These are phyloP conservation scores for Acmispon strigosus DNA, from an alignment of 306 rosid species.

Conservation along the genomic window DNA sequence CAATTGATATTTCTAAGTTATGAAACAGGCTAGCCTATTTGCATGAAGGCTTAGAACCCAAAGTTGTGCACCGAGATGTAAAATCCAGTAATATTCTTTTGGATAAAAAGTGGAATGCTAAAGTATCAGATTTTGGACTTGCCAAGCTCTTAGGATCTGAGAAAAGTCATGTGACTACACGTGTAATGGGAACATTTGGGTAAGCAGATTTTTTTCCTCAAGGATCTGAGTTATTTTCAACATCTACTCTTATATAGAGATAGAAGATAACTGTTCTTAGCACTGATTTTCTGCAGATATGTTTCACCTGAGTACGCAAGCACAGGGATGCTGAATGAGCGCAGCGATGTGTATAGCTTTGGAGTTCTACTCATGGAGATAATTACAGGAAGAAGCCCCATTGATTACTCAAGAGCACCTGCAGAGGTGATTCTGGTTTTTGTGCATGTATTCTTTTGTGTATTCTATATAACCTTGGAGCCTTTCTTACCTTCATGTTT, in stretches of 20 bases:
- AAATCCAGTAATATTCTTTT: slow-evolving; percentile 94
- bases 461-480: not conserved
- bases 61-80: slow-evolving; percentile 94
- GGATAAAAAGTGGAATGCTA: slow-evolving; percentile 84
- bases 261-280: not conserved
- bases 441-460: not conserved
- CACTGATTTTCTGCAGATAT: slow-evolving; percentile 45
- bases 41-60: slow-evolving; percentile 97
- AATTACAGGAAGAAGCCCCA: slow-evolving; percentile 91
- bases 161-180: slow-evolving; percentile 77
- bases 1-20: not conserved
- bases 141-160: slow-evolving; percentile 93
- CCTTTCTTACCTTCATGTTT: slow-evolving; percentile 5
- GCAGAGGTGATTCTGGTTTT: slow-evolving; percentile 61
- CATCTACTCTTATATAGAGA: not conserved
- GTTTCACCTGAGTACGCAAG: slow-evolving; percentile 98
- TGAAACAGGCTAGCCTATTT: slow-evolving; percentile 77
- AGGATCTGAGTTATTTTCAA: not conserved
- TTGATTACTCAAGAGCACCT: slow-evolving; percentile 85
- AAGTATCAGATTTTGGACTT: slow-evolving; percentile 94
- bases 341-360: slow-evolving; percentile 90
- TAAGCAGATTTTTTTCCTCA: slow-evolving; percentile 20
- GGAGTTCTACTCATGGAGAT: slow-evolving; percentile 97
- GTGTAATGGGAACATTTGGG: slow-evolving; percentile 99
- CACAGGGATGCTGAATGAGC: slow-evolving; percentile 95